Evolutionary conservation across 768 basidiomycete species (phyloP).

Genomic region (Termitomyces bulborhizus): DNA sequence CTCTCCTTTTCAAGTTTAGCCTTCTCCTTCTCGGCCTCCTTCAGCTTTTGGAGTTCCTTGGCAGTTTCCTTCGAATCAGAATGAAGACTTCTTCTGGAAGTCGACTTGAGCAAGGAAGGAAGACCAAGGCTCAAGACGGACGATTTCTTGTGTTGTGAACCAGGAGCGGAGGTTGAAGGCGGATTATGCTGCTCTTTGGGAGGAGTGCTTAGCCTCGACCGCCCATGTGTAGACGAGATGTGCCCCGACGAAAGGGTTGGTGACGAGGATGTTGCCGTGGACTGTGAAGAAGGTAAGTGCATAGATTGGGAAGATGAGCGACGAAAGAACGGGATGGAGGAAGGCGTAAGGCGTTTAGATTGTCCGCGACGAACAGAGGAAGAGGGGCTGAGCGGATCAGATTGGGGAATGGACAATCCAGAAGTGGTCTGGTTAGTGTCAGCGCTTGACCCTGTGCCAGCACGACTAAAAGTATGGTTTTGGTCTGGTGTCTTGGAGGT

Average conservation of each 20-base stretch:
- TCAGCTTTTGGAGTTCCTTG: conserved; percentile 37
- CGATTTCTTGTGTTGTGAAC: conserved; percentile 68
- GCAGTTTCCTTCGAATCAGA: conserved; percentile 55
- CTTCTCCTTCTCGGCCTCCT: conserved; percentile 47
- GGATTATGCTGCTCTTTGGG: conserved; percentile 49
- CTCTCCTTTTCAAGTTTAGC: conserved; percentile 41
- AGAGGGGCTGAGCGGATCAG: conserved; percentile 66
- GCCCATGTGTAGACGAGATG: conserved; percentile 31
- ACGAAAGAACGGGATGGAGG: conserved; percentile 91
- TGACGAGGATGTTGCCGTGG: conserved; percentile 45
- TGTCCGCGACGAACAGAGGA: conserved; percentile 63
- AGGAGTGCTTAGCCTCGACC: conserved; percentile 38
- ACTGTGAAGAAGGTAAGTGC: conserved; percentile 51
- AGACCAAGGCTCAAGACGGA: conserved; percentile 78
- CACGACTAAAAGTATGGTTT: conserved; percentile 48
- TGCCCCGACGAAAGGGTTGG: conserved; percentile 39
- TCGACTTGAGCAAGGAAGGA: conserved; percentile 81
- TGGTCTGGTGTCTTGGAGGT: conserved; percentile 67
- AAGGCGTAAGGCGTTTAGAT: conserved; percentile 82
- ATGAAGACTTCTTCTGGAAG: conserved; percentile 75
- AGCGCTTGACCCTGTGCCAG: conserved; percentile 71
- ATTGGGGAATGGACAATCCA: conserved; percentile 44
- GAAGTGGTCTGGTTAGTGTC: conserved; percentile 60
- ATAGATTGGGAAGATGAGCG: conserved; percentile 88
- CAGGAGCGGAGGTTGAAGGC: conserved; percentile 48